phyloP scores from a whole-genome alignment of 2,329 filamentous ascomycete genomes.

The Triangularia setosa region DNA sequence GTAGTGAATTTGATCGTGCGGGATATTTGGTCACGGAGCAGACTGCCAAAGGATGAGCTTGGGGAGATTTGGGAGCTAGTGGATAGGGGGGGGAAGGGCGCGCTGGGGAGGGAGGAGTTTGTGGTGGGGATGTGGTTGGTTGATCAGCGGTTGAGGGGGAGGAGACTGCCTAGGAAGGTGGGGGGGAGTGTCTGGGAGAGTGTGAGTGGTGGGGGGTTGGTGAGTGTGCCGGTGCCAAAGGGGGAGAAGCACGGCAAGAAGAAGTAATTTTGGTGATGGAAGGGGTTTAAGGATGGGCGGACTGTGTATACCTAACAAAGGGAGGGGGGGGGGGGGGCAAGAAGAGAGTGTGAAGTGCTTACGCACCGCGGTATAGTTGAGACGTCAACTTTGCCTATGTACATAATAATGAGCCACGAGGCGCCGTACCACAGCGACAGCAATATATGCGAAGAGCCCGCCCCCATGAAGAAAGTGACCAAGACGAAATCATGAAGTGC shows the following conservation, averaged over 20 bases:
- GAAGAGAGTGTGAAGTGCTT: background rate
- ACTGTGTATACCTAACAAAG: background rate
- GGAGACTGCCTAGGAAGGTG: constrained; percentile 70
- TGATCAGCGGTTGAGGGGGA: constrained; percentile 73
- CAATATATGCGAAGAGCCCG: no score
- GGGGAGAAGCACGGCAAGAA: background rate
- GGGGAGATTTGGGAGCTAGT: constrained; percentile 76
- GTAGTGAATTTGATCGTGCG: constrained; percentile 66
- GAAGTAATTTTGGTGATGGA: background rate
- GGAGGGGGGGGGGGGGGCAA: background rate
- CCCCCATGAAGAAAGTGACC: no score
- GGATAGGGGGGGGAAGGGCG: constrained; percentile 51
- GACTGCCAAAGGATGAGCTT: constrained; percentile 64
- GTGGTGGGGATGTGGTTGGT: constrained; percentile 81
- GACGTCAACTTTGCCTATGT: background rate
- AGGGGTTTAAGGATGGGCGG: background rate
- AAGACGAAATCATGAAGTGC: no score
- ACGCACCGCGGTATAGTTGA: background rate
- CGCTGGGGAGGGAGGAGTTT: constrained; percentile 66
- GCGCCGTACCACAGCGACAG: background rate
- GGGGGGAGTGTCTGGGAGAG: constrained; percentile 74
- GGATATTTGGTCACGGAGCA: constrained; percentile 71
- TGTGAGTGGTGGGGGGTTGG: constrained; percentile 38
- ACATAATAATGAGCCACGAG: background rate
- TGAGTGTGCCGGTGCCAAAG: constrained; percentile 9